Evolutionary conservation across 148 eudicot species (phyloP), one percentile per base, ranked within the genome.

Genomic region (Silene conica): DNA sequence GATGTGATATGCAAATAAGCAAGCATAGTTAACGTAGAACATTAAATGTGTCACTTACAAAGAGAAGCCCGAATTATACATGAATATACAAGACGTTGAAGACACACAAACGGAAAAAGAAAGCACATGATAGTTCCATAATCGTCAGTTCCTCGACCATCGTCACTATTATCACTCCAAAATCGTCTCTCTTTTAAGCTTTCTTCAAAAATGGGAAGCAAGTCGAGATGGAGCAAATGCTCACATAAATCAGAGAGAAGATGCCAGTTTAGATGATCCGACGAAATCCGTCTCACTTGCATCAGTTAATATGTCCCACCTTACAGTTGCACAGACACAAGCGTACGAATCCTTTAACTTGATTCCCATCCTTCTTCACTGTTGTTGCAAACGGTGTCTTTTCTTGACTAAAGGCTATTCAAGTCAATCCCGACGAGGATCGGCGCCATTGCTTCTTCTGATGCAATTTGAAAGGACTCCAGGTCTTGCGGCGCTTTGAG

Each of bases 381-480:
- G 55, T 50, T 15, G 54, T 48, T 48, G 54, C 15, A 48, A 48
- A 48, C 7, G 54, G 54, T 14, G 54, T 12, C 54, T 48, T 8
- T 48, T 16, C 54, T 10, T 48, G 54, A 11, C 54, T 48, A 48
- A 48, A 12, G 16, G 8, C 54, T 16, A 48, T 8, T 82, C 45
- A 82, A 45, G 82, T 82, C 15, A 82, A 61, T 57, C 83, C 84
- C n/a, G 96, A 87, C 21, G 96, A 87, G 38, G 89, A 81, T 80
- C 92, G 81, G 61, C 90, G 83, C 96, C 92, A 86, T 67, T 83
- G 97, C 63, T 87, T 91, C 84, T 83, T 94, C 70, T 88, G 97
- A 74, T 79, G 82, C 75, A 91, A 74, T 74, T 90, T 95, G 81
- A 95, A 95, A 13, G 98, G 97, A 57, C 96, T 95, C 97, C 98